Conservation (phyloP, 768 basidiomycete genomes). For the Phanerochaete sordida region DNA sequence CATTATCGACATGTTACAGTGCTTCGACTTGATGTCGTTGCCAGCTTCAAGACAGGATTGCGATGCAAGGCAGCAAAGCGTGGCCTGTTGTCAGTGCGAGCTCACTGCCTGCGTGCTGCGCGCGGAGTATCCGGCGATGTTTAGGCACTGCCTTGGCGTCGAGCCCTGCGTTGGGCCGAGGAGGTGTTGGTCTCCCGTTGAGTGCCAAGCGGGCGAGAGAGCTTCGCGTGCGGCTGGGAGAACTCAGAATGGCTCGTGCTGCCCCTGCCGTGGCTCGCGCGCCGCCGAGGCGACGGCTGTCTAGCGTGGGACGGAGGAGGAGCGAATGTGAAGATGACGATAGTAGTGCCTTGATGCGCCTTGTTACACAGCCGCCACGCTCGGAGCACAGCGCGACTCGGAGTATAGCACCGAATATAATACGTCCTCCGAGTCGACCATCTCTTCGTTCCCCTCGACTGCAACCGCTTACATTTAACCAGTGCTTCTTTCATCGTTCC, state of each 20-base stretch:
- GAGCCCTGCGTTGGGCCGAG: not conserved
- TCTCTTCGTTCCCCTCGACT: not conserved
- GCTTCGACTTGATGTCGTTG: not conserved
- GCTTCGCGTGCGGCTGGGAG: too few relatives aligned
- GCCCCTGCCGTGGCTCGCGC: too few relatives aligned
- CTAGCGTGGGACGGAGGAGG: too few relatives aligned
- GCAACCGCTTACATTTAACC: not conserved
- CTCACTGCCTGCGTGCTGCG: not conserved
- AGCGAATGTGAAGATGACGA: not conserved
- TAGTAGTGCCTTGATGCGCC: not conserved
- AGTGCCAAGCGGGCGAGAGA: not conserved
- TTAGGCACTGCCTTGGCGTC: not conserved
- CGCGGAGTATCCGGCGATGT: not conserved
- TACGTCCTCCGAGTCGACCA: not conserved
- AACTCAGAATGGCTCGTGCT: too few relatives aligned
- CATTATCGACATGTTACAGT: not conserved
- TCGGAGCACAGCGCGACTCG: conserved; percentile 2
- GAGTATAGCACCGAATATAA: not conserved
- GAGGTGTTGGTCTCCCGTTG: not conserved
- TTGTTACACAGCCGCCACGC: not conserved
- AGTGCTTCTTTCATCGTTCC: not conserved
- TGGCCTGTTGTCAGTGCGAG: not conserved
- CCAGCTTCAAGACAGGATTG: not conserved
- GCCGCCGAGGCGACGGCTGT: too few relatives aligned
- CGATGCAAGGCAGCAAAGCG: not conserved